Base-by-base conservation (phyloP, 345 rosid species). In the Luvunga scandens region DNA sequence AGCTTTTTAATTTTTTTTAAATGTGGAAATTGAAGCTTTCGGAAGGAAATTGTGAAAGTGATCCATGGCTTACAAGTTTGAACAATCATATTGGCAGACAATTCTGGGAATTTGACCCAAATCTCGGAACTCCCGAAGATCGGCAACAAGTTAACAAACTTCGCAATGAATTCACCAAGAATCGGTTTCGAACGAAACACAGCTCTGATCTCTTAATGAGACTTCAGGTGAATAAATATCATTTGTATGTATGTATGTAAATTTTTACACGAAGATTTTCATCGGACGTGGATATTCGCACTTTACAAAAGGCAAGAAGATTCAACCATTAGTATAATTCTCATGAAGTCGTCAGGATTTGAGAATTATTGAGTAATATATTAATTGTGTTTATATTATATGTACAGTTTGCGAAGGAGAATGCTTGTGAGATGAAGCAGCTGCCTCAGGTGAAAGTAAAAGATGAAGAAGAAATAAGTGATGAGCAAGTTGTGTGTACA, bases 1-100 rank as follows among this genome's bases (percentile, higher is more conserved):
- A 12, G 18, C 50, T 12, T 3, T 45, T 9, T 39, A 0, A 6
- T 5, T 2, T 39, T 2, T 39, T 9, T 39, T 39, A n/a, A 39
- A 87, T 90, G 94, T 87, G 91, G 94, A 86, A 82, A 89, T 86
- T 89, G 31, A 87, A 86, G 87, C 33, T 89, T 63, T 85, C 90
- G 0, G 75, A 79, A 70, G 92, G 87, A 27, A 50, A 77, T 45
- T 45, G 14, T 18, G 8, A 53, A 53, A 87, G 80, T 16, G 92
- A 77, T 16, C 75, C 78, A 10, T 9, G 80, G 82, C 18, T 87
- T 12, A 73, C 8, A 34, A 85, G 83, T 22, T 67, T 55, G 33
- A 89, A 90, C 76, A 64, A 71, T 56, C 83, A 85, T 45, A 38
- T 85, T 5, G 94, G 94, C 2, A 83, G 91, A 72, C 92, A 89